A percentile compares a stretch with the other conserved stretches of the same genome.
Conservation (phyloP, 225 moss, liverwort and hornwort genomes). For the Neckera pumila region DNA sequence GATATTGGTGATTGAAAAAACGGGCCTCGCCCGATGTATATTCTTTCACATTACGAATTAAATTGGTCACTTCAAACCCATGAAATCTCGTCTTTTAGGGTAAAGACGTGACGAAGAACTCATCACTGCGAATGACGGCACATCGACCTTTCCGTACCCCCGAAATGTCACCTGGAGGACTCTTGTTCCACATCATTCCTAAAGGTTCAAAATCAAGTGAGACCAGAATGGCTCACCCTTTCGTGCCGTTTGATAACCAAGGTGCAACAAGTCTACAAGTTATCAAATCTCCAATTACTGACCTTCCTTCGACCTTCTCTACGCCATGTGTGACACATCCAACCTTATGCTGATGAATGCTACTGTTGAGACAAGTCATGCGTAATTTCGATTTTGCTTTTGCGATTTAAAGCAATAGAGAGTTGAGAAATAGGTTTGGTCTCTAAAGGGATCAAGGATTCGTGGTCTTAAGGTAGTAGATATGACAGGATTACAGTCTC, state of each 20-base stretch:
- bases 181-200: neutral
- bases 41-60: neutral
- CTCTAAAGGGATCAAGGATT: neutral
- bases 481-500: neutral
- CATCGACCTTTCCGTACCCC: neutral
- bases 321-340: neutral
- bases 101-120: neutral
- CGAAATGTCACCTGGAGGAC: neutral
- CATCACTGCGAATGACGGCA: neutral
- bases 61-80: neutral
- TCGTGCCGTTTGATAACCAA: neutral
- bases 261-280: neutral
- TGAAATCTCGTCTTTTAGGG: neutral
- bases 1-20: neutral
- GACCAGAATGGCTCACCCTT: neutral
- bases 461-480: neutral
- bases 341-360: neutral
- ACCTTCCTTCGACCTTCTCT: neutral
- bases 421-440: neutral
- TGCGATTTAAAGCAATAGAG: neutral
- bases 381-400: neutral
- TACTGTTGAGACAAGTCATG: neutral
- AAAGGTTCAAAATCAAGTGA: neutral
- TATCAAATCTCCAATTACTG: neutral
- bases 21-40: neutral